phyloP scores from a whole-genome alignment of 805 yeast genomes.

The Vanderwaltozyma polyspora region DNA sequence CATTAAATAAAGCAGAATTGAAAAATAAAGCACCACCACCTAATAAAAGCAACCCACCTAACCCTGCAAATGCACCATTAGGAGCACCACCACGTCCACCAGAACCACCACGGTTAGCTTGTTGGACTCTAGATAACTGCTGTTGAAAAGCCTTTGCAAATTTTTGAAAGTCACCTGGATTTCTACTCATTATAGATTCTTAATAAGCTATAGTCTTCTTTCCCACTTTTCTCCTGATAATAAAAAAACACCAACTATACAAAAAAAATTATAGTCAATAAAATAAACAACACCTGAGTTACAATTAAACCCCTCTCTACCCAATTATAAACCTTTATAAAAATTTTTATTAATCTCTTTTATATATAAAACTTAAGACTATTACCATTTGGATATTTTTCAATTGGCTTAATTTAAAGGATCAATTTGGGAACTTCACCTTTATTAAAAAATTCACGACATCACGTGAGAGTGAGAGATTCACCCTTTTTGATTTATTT shows the following conservation, averaged over 20 bases:
- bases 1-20: conserved; percentile 60
- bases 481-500: too few species aligned
- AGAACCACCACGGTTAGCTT: conserved; percentile 23
- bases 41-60: conserved; percentile 47
- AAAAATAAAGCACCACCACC: conserved; percentile 46
- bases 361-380: not conserved
- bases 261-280: not conserved
- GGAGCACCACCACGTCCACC: conserved; percentile 10
- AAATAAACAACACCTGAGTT: not conserved
- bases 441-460: too few species aligned
- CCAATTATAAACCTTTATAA: too few species aligned
- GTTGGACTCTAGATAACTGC: conserved; percentile 33
- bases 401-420: too few species aligned
- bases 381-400: too few species aligned
- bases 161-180: conserved; percentile 36
- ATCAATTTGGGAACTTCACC: too few species aligned
- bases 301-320: not conserved
- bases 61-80: conserved; percentile 47
- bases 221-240: not conserved
- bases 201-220: not conserved
- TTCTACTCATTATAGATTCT: conserved; percentile 16
- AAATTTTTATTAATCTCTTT: conserved; percentile 9
- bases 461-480: too few species aligned
- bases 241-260: not conserved
- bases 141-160: conserved; percentile 41